Evolutionary conservation across 331 rosid genomes (phyloP).

Genomic region (Malus hybrid): DNA sequence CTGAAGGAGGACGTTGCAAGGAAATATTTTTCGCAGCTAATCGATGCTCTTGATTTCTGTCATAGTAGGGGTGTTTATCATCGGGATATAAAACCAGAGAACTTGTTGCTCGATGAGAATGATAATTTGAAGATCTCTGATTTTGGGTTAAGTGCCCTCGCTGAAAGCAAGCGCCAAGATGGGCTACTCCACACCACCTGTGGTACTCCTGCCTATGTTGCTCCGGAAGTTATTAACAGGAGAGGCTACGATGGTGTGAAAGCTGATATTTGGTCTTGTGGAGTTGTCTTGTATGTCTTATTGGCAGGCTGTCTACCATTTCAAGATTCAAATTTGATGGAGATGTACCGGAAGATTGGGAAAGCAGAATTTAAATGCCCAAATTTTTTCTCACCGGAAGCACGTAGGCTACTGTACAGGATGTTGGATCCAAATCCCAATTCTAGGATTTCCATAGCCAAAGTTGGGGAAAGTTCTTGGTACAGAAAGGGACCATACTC

Average conservation of each 20-base stretch:
- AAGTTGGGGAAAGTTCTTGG: slow-evolving; percentile 56
- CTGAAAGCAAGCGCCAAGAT: slow-evolving; percentile 50
- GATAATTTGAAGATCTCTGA: slow-evolving; percentile 79
- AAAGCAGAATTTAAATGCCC: slow-evolving; percentile 64
- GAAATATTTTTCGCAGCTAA: slow-evolving; percentile 66
- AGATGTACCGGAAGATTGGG: slow-evolving; percentile 79
- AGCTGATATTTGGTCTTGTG: slow-evolving; percentile 97
- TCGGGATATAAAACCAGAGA: slow-evolving; percentile 90
- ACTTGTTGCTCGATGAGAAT: slow-evolving; percentile 73
- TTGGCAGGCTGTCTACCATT: slow-evolving; percentile 90
- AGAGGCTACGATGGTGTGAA: slow-evolving; percentile 89
- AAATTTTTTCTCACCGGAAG: slow-evolving; percentile 65
- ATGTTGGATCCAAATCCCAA: slow-evolving; percentile 73
- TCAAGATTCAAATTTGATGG: slow-evolving; percentile 74
- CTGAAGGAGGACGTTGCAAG: slow-evolving; percentile 66
- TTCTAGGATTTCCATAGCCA: slow-evolving; percentile 48
- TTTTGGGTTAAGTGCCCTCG: slow-evolving; percentile 86
- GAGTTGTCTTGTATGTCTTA: slow-evolving; percentile 75
- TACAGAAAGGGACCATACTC: slow-evolving; percentile 43
- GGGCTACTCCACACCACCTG: slow-evolving; percentile 80
- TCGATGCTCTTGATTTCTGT: slow-evolving; percentile 77
- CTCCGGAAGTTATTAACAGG: slow-evolving; percentile 84
- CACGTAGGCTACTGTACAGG: slow-evolving; percentile 35
- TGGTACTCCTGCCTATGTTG: slow-evolving; percentile 96
- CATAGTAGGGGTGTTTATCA: slow-evolving; percentile 91